These are phyloP conservation scores for Boletus patriciae DNA, from an alignment of 768 basidiomycete genomes.

Conservation along the genomic window DNA sequence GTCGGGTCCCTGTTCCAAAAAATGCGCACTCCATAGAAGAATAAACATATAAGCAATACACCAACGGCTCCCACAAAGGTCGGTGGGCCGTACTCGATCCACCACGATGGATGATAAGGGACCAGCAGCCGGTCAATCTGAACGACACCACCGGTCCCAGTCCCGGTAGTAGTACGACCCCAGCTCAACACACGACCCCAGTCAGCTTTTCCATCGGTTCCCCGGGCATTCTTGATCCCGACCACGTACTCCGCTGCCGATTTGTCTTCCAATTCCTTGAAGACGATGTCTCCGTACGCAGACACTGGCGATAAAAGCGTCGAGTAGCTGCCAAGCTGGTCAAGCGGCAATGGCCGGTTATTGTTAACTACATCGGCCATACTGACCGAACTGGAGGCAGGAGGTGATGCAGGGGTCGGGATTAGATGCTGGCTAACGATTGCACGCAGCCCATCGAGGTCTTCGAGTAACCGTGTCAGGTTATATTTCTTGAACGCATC, in stretches of 20 bases:
- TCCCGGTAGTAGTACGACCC: slow-evolving; percentile 74
- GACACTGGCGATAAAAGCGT: slow-evolving; percentile 71
- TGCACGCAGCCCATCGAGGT: slow-evolving; percentile 50
- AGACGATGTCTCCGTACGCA: slow-evolving; percentile 80
- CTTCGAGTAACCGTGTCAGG: slow-evolving; percentile 67
- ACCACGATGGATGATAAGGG: slow-evolving; percentile 89
- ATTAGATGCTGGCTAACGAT: slow-evolving; percentile 81
- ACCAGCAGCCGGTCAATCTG: slow-evolving; percentile 80
- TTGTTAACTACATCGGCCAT: slow-evolving; percentile 48
- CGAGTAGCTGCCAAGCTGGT: slow-evolving; percentile 68
- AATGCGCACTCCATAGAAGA: slow-evolving; percentile 70
- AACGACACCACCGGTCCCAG: slow-evolving; percentile 83
- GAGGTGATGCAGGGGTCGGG: slow-evolving; percentile 39
- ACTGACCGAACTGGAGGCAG: slow-evolving; percentile 23
- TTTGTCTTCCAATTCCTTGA: slow-evolving; percentile 54
- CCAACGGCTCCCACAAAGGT: slow-evolving; percentile 60
- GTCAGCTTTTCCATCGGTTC: slow-evolving; percentile 59
- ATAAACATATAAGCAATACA: slow-evolving; percentile 56
- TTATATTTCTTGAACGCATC: slow-evolving; percentile 89
- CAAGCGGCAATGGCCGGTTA: slow-evolving; percentile 71
- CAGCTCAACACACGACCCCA: slow-evolving; percentile 67
- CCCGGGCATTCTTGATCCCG: slow-evolving; percentile 72
- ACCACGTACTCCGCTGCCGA: slow-evolving; percentile 51
- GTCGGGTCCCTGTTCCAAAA: slow-evolving; percentile 75
- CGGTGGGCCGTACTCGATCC: slow-evolving; percentile 72